A percentile compares a stretch with the other conserved stretches of the same genome.
phyloP scores from a whole-genome alignment of 139 green algal genomes.

The Coccomyxa sp. region DNA sequence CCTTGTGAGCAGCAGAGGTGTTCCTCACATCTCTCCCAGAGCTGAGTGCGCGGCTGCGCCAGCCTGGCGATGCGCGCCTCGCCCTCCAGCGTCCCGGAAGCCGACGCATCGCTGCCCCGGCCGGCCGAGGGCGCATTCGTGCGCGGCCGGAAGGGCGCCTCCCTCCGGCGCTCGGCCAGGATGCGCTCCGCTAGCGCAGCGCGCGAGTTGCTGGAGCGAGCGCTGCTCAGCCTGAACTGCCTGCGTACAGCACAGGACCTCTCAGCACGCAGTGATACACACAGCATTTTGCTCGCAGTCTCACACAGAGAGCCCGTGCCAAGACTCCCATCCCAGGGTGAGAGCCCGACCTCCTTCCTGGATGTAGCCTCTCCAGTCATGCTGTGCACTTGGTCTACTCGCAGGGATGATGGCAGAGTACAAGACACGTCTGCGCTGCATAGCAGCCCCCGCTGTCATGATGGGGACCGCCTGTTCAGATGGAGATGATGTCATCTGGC shows the following conservation, averaged over 20 bases:
- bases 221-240: conserved; percentile 15
- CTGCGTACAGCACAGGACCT: conserved; percentile 6
- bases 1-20: too few relatives aligned
- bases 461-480: too few relatives aligned
- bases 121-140: background rate
- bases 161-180: background rate
- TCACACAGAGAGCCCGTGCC: too few relatives aligned
- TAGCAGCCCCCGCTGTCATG: too few relatives aligned
- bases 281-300: too few relatives aligned
- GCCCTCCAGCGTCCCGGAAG: background rate
- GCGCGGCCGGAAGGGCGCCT: background rate
- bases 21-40: conserved; percentile 27
- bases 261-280: background rate
- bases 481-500: too few relatives aligned
- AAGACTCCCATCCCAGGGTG: too few relatives aligned
- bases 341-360: too few relatives aligned
- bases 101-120: background rate
- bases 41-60: conserved; percentile 18
- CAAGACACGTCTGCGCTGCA: too few relatives aligned
- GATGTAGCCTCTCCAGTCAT: too few relatives aligned
- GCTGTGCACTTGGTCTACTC: too few relatives aligned
- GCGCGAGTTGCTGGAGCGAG: background rate
- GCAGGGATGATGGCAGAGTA: too few relatives aligned
- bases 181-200: background rate
- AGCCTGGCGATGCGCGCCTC: conserved; percentile 16